These are phyloP conservation scores for Penicillium ucsense DNA, from an alignment of 495 filamentous ascomycete species.

Conservation along the genomic window DNA sequence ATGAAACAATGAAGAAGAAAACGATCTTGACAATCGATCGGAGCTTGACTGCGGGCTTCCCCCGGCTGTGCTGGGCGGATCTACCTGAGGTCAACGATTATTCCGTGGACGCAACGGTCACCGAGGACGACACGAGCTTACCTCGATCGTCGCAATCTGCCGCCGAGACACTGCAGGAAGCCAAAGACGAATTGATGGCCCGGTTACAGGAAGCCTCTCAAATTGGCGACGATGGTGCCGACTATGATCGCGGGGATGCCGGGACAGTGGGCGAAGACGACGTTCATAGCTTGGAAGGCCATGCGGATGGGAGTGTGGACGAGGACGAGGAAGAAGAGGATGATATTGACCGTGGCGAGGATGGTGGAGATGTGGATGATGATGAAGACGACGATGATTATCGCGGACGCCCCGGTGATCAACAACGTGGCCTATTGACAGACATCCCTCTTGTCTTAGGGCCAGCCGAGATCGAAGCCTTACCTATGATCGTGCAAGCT, in stretches of 20 bases:
- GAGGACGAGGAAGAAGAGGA: conserved; percentile 45
- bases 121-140: conserved; percentile 41
- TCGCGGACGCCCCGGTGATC: conserved; percentile 70
- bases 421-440: conserved; percentile 76
- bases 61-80: conserved; percentile 39
- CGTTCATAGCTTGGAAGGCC: conserved; percentile 33
- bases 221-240: conserved; percentile 31
- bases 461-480: conserved; percentile 83
- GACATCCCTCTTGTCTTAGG: conserved; percentile 91
- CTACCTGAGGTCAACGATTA: conserved; percentile 38
- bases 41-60: conserved; percentile 33
- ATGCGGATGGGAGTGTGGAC: conserved; percentile 46
- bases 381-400: conserved; percentile 64
- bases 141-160: conserved; percentile 46
- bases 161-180: conserved; percentile 42
- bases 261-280: conserved; percentile 39
- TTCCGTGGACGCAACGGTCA: conserved; percentile 28
- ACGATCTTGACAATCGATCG: conserved; percentile 37
- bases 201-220: conserved; percentile 42
- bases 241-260: conserved; percentile 41
- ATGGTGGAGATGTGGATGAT: conserved; percentile 13
- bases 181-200: conserved; percentile 51
- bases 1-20: conserved; percentile 29
- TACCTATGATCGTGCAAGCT: conserved; percentile 90
- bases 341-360: conserved; percentile 14